Conservation (phyloP, 2,329 filamentous ascomycete species). For the Neonectria coccinea region DNA sequence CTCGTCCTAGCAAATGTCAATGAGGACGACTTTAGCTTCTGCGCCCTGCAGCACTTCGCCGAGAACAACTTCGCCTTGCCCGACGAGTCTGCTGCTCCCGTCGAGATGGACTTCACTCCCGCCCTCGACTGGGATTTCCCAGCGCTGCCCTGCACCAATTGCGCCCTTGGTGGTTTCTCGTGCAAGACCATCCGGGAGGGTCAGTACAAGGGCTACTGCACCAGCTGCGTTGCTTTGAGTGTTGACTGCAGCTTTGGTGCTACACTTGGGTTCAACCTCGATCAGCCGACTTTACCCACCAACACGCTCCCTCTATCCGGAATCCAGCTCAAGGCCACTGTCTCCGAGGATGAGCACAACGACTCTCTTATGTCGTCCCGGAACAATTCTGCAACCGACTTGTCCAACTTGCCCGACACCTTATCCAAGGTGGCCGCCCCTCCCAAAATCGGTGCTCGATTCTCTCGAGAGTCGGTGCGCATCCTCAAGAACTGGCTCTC, state of each 20-base stretch:
- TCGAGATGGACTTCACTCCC: slow-evolving; percentile 41
- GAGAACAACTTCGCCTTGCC: slow-evolving; percentile 52
- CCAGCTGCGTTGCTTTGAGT: slow-evolving; percentile 70
- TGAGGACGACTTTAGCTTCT: slow-evolving; percentile 71
- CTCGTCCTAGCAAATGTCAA: slow-evolving; percentile 66
- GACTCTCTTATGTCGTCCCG: slow-evolving; percentile 43
- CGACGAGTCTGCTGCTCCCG: slow-evolving; percentile 46
- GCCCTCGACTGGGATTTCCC: slow-evolving; percentile 55
- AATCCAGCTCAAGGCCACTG: slow-evolving; percentile 55
- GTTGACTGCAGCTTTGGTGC: slow-evolving; percentile 68
- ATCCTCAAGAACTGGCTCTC: slow-evolving; percentile 88
- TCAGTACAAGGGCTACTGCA: slow-evolving; percentile 70
- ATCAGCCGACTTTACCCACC: slow-evolving; percentile 54
- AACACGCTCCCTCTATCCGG: slow-evolving; percentile 61
- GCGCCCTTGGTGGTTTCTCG: slow-evolving; percentile 63
- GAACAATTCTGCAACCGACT: slow-evolving; percentile 45
- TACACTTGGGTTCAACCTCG: slow-evolving; percentile 50
- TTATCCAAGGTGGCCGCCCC: slow-evolving; percentile 46
- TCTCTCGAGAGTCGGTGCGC: slow-evolving; percentile 83
- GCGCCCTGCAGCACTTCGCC: slow-evolving; percentile 68
- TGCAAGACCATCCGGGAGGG: slow-evolving; percentile 72
- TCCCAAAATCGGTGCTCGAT: slow-evolving; percentile 78
- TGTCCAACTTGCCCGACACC: slow-evolving; percentile 44
- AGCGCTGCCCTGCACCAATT: slow-evolving; percentile 64
- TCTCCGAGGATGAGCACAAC: slow-evolving; percentile 42